Evolutionary conservation across 2,329 filamentous ascomycete species (phyloP).

Genomic region (Leptosphaerulina australis): DNA sequence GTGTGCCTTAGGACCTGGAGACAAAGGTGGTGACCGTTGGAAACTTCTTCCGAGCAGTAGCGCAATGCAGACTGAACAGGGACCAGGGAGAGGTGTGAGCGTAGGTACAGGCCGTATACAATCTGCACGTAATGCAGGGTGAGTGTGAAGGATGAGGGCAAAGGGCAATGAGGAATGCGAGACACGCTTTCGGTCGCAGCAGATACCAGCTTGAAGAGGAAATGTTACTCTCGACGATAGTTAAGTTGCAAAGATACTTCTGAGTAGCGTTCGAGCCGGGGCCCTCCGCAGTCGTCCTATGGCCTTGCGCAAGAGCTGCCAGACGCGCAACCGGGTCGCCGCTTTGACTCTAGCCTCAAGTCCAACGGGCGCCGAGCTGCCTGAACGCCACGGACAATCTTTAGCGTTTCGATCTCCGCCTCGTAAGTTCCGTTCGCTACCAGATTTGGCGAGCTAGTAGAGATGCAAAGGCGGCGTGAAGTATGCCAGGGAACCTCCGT

Average conservation of each 20-base stretch:
- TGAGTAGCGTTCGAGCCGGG: slow-evolving; percentile 24
- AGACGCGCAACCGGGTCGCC: slow-evolving; percentile 27
- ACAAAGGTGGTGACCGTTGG: slow-evolving; percentile 25
- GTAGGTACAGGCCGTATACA: slow-evolving; percentile 11
- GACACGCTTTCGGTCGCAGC: slow-evolving; percentile 20
- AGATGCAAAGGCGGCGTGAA: slow-evolving; percentile 34
- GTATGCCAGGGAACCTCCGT: slow-evolving; percentile 19
- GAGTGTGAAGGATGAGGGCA: slow-evolving; percentile 19
- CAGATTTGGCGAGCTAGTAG: slow-evolving; percentile 33
- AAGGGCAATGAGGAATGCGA: slow-evolving; percentile 17
- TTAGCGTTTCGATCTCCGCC: slow-evolving; percentile 34
- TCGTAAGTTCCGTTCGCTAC: slow-evolving; percentile 31
- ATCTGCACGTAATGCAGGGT: slow-evolving; percentile 18
- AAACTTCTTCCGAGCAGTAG: slow-evolving; percentile 20
- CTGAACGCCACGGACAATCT: slow-evolving; percentile 33
- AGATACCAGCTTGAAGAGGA: slow-evolving; percentile 21
- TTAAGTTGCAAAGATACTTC: slow-evolving; percentile 26
- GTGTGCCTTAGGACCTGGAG: slow-evolving; percentile 12
- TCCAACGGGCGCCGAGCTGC: slow-evolving; percentile 40
- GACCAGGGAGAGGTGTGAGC: slow-evolving; percentile 14
- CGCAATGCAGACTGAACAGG: slow-evolving; percentile 22
- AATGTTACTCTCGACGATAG: slow-evolving; percentile 22
- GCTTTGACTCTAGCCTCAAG: slow-evolving; percentile 32
- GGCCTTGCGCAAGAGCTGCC: slow-evolving; percentile 27
- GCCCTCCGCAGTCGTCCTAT: slow-evolving; percentile 39